Conservation (phyloP, 768 basidiomycete species). For the Tulasnella sp. region DNA sequence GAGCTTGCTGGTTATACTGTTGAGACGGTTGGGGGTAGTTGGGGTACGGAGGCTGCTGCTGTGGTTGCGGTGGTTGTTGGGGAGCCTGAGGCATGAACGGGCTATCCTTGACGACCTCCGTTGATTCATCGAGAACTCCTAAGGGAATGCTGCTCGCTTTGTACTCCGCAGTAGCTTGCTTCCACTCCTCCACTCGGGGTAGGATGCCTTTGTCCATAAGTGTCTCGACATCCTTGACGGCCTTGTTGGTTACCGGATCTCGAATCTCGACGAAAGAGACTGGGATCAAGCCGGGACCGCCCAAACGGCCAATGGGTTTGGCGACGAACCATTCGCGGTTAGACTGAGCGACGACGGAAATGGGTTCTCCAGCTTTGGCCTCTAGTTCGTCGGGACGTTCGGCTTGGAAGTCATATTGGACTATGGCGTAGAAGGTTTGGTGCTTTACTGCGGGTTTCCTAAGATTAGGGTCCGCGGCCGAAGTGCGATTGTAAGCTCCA, state of each 20-base stretch:
- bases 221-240: constrained; percentile 63
- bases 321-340: constrained; percentile 99
- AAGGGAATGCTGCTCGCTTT: constrained; percentile 94
- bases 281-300: constrained; percentile 93
- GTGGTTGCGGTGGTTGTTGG: constrained; percentile 22
- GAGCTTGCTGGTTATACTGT: constrained; percentile 9
- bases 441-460: constrained; percentile 30
- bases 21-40: constrained; percentile 2
- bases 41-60: constrained; percentile 23
- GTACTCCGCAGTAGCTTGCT: constrained; percentile 87
- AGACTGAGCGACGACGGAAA: constrained; percentile 98
- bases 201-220: constrained; percentile 83
- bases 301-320: constrained; percentile 91
- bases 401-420: constrained; percentile 91
- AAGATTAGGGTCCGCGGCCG: constrained; percentile 21
- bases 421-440: constrained; percentile 85
- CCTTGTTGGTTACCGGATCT: constrained; percentile 76
- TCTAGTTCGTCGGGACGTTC: constrained; percentile 95
- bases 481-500: constrained; percentile 16
- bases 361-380: constrained; percentile 85
- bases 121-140: constrained; percentile 69
- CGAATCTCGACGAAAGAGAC: constrained; percentile 95
- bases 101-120: constrained; percentile 40
- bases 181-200: constrained; percentile 99
- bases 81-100: constrained; percentile 31